phyloP scores from a whole-genome alignment of 495 filamentous ascomycete genomes.

The Penicillium roqueforti region DNA sequence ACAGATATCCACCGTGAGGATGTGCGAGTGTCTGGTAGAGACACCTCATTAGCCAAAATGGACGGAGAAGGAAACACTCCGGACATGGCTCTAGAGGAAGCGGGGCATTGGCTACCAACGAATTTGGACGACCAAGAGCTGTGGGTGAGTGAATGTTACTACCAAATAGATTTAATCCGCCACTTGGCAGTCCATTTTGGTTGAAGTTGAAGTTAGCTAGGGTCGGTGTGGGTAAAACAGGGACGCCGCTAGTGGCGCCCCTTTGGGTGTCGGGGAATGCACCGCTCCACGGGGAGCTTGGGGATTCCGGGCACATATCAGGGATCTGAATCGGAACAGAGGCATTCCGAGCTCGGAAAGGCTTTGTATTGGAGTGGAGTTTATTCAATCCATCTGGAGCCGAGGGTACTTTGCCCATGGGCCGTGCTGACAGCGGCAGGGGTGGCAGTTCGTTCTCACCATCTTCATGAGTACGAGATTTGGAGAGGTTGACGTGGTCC shows the following conservation, averaged over 20 bases:
- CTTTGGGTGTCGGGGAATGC: constrained; percentile 55
- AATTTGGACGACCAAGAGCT: constrained; percentile 62
- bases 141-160: constrained; percentile 74
- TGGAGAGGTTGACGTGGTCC: constrained; percentile 36
- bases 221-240: constrained; percentile 67
- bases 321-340: constrained; percentile 71
- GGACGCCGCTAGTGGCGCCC: constrained; percentile 48
- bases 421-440: constrained; percentile 41
- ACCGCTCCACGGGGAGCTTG: constrained; percentile 67
- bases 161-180: constrained; percentile 80
- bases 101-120: constrained; percentile 54
- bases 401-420: constrained; percentile 48
- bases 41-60: constrained; percentile 94
- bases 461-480: constrained; percentile 41
- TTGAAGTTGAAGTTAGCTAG: constrained; percentile 54
- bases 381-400: constrained; percentile 61
- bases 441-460: constrained; percentile 35
- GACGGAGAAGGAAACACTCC: constrained; percentile 75
- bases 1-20: constrained; percentile 86
- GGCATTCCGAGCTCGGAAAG: constrained; percentile 66
- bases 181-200: constrained; percentile 51
- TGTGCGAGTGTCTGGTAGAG: constrained; percentile 91
- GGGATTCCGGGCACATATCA: constrained; percentile 63
- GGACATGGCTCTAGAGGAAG: constrained; percentile 88
- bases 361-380: constrained; percentile 72